Conservation (phyloP, 345 rosid species). For the Combretum micranthum region DNA sequence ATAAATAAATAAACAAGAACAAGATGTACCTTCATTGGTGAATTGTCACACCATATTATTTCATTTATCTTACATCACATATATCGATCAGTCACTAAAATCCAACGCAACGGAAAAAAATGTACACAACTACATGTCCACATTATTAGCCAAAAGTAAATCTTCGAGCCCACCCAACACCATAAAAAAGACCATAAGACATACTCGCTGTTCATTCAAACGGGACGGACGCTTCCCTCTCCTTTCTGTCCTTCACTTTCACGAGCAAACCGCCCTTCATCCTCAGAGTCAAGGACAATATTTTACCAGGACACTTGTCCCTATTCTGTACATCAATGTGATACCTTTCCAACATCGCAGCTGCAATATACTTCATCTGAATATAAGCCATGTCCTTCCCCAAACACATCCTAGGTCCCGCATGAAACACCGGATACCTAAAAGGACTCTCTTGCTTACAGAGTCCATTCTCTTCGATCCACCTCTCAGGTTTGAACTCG, state of each 20-base stretch:
- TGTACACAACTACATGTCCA: too few species aligned
- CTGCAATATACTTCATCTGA: constrained; percentile 36
- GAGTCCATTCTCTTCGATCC: constrained; percentile 23
- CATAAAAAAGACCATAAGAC: too few species aligned
- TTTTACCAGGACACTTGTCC: constrained; percentile 7
- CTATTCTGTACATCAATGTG: constrained; percentile 9
- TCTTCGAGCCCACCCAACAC: not conserved
- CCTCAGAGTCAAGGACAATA: constrained; percentile 24
- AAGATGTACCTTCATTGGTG: too few species aligned
- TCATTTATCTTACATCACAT: too few species aligned
- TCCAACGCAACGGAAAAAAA: too few species aligned
- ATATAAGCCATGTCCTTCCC: constrained; percentile 39
- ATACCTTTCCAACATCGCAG: constrained; percentile 17
- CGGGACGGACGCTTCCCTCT: too few species aligned
- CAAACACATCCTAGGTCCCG: constrained; percentile 38
- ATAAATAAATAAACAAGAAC: too few species aligned
- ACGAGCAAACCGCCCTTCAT: constrained; percentile 25
- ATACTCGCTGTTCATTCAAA: too few species aligned
- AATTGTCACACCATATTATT: too few species aligned
- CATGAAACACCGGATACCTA: constrained; percentile 33
- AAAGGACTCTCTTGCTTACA: constrained; percentile 28
- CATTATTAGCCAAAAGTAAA: not conserved
- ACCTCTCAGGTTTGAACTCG: constrained; percentile 34
- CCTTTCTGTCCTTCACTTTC: constrained; percentile 3
- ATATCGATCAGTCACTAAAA: too few species aligned